Evolutionary conservation across 805 yeast genomes (phyloP).

Genomic region (Lipomyces chichibuensis): DNA sequence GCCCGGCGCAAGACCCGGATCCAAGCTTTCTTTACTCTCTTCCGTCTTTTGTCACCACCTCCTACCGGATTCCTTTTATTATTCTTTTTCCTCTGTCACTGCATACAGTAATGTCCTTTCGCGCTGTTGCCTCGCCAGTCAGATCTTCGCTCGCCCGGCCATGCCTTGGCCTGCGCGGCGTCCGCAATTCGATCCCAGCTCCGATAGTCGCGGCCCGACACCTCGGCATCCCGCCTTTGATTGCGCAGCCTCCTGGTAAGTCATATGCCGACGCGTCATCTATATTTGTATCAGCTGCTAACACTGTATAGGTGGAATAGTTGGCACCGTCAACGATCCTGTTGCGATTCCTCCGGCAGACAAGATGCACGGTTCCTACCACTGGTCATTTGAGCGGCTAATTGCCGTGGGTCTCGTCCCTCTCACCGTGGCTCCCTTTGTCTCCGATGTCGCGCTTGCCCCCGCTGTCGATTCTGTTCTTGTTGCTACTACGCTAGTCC

Average conservation of each 20-base stretch:
- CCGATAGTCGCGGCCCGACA: constrained; percentile 26
- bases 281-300: background rate
- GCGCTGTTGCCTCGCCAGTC: constrained; percentile 23
- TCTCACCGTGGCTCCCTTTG: constrained; percentile 71
- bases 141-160: constrained; percentile 17
- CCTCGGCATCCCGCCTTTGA: constrained; percentile 34
- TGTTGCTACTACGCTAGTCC: constrained; percentile 68
- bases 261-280: background rate
- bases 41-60: constrained; percentile 6
- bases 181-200: constrained; percentile 9
- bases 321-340: constrained; percentile 94
- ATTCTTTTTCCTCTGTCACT: constrained; percentile 1
- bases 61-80: background rate
- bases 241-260: constrained; percentile 35
- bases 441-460: constrained; percentile 67
- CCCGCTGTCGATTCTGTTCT: constrained; percentile 74
- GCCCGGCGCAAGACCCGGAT: background rate
- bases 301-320: constrained; percentile 83
- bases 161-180: constrained; percentile 16
- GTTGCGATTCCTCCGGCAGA: constrained; percentile 64
- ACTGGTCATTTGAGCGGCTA: constrained; percentile 88
- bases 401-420: constrained; percentile 77
- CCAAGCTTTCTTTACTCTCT: constrained; percentile 2
- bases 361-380: constrained; percentile 78
- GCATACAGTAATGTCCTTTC: constrained; percentile 21